These are phyloP conservation scores for Aspergillus caelatus DNA, from an alignment of 2,329 filamentous ascomycete species.

Conservation along the genomic window DNA sequence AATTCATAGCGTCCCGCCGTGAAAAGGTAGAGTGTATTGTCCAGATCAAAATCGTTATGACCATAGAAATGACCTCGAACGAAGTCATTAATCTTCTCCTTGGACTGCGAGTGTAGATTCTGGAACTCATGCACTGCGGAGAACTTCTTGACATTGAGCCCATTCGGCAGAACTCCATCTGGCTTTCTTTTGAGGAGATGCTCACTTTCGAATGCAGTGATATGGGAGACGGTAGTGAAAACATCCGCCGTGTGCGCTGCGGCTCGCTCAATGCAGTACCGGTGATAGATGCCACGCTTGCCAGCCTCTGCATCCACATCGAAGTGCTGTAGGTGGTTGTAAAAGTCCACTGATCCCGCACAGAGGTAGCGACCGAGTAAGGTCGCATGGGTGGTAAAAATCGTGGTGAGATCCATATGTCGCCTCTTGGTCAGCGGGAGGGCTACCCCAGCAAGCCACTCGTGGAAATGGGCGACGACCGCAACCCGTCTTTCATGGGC, in stretches of 20 bases:
- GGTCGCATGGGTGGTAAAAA: conserved; percentile 97
- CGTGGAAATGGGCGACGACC: conserved; percentile 97
- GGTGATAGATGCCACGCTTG: conserved; percentile 97
- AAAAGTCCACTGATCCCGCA: conserved; percentile 96
- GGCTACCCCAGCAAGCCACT: conserved; percentile 95
- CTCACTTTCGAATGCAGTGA: conserved; percentile 97
- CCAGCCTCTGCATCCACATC: conserved; percentile 96
- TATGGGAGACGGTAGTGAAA: conserved; percentile 98
- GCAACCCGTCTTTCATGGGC: conserved; percentile 89
- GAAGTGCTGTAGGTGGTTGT: conserved; percentile 97
- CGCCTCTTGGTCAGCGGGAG: conserved; percentile 90
- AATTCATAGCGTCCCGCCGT: conserved; percentile 97
- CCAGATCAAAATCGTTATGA: conserved; percentile 93
- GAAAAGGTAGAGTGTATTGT: conserved; percentile 98
- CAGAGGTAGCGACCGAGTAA: conserved; percentile 94
- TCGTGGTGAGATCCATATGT: conserved; percentile 94
- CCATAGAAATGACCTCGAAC: conserved; percentile 98
- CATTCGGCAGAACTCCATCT: conserved; percentile 93
- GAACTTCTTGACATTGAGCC: conserved; percentile 97
- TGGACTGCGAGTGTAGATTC: conserved; percentile 93
- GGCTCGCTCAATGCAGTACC: conserved; percentile 96
- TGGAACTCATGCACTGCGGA: conserved; percentile 98
- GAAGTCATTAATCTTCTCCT: conserved; percentile 98
- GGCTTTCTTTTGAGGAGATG: conserved; percentile 97
- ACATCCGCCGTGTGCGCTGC: conserved; percentile 91